Conservation (phyloP, 768 basidiomycete genomes). For the Cystofilobasidium macerans region DNA sequence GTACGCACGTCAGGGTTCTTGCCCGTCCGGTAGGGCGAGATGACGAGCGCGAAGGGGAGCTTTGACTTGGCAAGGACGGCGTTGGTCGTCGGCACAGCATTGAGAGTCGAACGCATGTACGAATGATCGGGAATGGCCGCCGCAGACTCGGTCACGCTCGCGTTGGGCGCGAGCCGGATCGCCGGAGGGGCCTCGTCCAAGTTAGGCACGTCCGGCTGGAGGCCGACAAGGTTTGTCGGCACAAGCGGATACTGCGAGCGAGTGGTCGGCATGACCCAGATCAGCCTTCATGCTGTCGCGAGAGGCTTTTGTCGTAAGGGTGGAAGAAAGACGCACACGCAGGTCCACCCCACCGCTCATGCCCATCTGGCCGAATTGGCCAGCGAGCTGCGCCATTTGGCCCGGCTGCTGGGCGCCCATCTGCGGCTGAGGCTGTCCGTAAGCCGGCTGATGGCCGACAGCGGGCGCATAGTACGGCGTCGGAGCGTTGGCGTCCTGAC, state of each 20-base stretch:
- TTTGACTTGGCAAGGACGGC: conserved; percentile 79
- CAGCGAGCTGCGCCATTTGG: conserved; percentile 43
- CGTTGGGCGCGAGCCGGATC: conserved; percentile 73
- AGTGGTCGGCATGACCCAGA: not conserved
- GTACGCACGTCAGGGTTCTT: conserved; percentile 51
- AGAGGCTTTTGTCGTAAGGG: too few species aligned
- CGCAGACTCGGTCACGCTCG: conserved; percentile 65
- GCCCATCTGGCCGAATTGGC: conserved; percentile 84
- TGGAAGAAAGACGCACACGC: conserved; percentile 2
- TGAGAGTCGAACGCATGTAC: conserved; percentile 83
- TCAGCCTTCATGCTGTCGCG: not conserved
- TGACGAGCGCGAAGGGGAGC: conserved; percentile 73
- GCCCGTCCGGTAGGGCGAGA: conserved; percentile 80
- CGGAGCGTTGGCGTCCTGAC: conserved; percentile 36
- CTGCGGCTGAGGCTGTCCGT: conserved; percentile 27
- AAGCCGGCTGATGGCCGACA: conserved; percentile 34
- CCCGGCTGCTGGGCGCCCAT: conserved; percentile 14
- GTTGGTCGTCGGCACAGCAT: conserved; percentile 82
- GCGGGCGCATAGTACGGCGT: conserved; percentile 47
- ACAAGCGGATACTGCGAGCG: conserved; percentile 50
- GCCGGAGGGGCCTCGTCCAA: conserved; percentile 73
- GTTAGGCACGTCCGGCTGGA: conserved; percentile 81
- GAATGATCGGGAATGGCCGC: conserved; percentile 75
- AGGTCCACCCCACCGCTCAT: conserved; percentile 41
- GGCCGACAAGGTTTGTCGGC: conserved; percentile 84